A percentile compares a stretch with the other conserved stretches of the same genome.
These are phyloP conservation scores for Nemania bipapillata DNA, from an alignment of 2,329 filamentous ascomycete species.

Conservation along the genomic window DNA sequence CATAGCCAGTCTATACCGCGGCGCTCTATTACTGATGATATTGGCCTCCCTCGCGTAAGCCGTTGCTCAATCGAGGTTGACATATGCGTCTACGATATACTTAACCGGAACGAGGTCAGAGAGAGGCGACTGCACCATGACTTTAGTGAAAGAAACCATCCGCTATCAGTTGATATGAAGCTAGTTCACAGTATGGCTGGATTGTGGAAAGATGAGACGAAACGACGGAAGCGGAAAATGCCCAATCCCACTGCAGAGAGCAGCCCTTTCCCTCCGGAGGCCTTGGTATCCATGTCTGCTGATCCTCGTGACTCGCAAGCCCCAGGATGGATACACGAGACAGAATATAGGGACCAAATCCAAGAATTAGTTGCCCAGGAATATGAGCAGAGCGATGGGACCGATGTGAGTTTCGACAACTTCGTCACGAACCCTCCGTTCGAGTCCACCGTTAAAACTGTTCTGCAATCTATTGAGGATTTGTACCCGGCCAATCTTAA, in stretches of 20 bases:
- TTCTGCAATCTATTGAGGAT: constrained; percentile 85
- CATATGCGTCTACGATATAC: constrained; percentile 85
- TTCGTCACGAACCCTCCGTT: constrained; percentile 69
- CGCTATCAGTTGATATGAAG: constrained; percentile 75
- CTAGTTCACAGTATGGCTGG: constrained; percentile 94
- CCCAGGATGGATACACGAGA: constrained; percentile 93
- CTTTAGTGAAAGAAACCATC: constrained; percentile 77
- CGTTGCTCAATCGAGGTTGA: constrained; percentile 92
- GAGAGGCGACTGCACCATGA: constrained; percentile 86
- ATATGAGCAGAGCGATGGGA: constrained; percentile 58
- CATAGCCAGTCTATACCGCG: constrained; percentile 76
- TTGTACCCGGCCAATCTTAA: constrained; percentile 76
- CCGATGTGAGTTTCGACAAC: constrained; percentile 68
- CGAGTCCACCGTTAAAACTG: constrained; percentile 74
- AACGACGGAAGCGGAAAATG: constrained; percentile 78
- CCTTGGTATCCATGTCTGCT: constrained; percentile 87
- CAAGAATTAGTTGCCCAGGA: constrained; percentile 73
- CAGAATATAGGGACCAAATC: constrained; percentile 78
- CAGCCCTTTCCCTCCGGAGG: constrained; percentile 83
- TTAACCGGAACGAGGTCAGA: constrained; percentile 80
- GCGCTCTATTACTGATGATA: constrained; percentile 69
- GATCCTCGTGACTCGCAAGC: constrained; percentile 76
- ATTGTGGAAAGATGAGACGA: constrained; percentile 89
- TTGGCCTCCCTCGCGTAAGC: constrained; percentile 77
- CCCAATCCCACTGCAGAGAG: constrained; percentile 70